These are phyloP conservation scores for Taiwanofungus camphoratus DNA, from an alignment of 1,284 basidiomycete species.

Conservation along the genomic window DNA sequence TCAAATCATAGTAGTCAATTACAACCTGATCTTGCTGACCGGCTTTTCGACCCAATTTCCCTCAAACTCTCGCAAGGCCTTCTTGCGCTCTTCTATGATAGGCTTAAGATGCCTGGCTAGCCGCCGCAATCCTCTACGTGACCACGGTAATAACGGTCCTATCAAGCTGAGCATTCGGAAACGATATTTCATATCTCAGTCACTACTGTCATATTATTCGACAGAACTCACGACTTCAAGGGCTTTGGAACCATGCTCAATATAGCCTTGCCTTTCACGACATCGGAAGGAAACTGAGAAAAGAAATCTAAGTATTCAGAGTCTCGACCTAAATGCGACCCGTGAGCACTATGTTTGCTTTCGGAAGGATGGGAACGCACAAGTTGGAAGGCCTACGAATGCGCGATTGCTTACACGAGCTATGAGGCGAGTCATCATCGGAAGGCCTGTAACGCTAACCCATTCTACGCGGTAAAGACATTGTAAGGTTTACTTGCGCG, in stretches of 20 bases:
- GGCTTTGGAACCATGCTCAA: slow-evolving; percentile 33
- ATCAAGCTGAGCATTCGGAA: slow-evolving; percentile 14
- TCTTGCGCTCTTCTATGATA: slow-evolving; percentile 16
- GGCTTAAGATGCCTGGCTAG: slow-evolving; percentile 11
- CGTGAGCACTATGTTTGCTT: neutral
- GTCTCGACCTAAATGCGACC: slow-evolving; percentile 25
- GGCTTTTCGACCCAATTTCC: slow-evolving; percentile 21
- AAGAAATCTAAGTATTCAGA: slow-evolving; percentile 33
- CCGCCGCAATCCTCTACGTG: slow-evolving; percentile 1
- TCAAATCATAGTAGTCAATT: neutral
- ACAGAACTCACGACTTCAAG: slow-evolving; percentile 34
- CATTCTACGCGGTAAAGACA: neutral
- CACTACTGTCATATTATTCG: neutral
- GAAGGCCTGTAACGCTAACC: no score
- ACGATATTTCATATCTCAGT: neutral
- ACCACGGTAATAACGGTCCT: slow-evolving; percentile 15
- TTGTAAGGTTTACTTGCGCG: neutral
- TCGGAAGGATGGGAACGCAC: slow-evolving; percentile 11
- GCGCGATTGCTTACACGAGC: slow-evolving; percentile 22
- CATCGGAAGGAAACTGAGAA: slow-evolving; percentile 33
- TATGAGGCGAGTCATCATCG: slow-evolving; percentile 18
- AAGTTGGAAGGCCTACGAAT: slow-evolving; percentile 23
- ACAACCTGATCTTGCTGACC: slow-evolving; percentile 8
- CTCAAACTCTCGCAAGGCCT: slow-evolving; percentile 12
- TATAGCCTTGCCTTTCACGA: slow-evolving; percentile 26